Conservation (phyloP, 371 early-diverging fungal genomes). For the Apophysomyces variabilis region DNA sequence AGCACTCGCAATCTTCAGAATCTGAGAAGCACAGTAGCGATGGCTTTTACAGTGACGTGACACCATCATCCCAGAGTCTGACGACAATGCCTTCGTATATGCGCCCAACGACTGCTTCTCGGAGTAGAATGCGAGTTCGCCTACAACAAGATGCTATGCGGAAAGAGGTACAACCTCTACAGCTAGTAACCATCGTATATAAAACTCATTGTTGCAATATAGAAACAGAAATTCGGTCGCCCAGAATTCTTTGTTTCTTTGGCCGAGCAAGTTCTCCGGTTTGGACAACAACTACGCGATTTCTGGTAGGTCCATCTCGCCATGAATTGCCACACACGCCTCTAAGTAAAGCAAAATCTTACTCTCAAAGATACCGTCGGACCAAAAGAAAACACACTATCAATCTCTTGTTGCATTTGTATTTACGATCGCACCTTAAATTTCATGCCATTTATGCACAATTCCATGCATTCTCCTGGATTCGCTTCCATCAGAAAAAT, state of each 20-base stretch:
- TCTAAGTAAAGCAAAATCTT: too few relatives aligned
- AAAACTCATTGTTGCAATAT: background rate
- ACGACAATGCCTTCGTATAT: background rate
- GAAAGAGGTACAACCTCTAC: background rate
- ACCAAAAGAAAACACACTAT: background rate
- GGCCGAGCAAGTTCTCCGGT: background rate
- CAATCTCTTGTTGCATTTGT: conserved; percentile 4
- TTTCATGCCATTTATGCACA: conserved; percentile 7
- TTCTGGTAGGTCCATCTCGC: background rate
- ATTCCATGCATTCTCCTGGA: conserved; percentile 8
- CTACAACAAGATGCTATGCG: conserved; percentile 4
- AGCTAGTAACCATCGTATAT: background rate
- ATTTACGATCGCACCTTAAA: conserved; percentile 5
- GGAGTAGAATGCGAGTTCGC: background rate
- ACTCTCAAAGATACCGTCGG: background rate
- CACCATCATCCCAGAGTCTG: background rate
- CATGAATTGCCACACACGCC: too few relatives aligned
- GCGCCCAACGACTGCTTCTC: conserved; percentile 2
- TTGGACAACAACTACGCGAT: conserved; percentile 5
- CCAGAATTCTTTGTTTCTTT: background rate
- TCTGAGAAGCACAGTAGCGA: background rate
- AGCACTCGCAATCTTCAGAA: background rate
- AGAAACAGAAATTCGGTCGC: background rate
- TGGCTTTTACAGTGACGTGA: background rate
- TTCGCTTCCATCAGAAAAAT: background rate